phyloP scores from a whole-genome alignment of 768 basidiomycete genomes.

The Amylocystis lapponica region DNA sequence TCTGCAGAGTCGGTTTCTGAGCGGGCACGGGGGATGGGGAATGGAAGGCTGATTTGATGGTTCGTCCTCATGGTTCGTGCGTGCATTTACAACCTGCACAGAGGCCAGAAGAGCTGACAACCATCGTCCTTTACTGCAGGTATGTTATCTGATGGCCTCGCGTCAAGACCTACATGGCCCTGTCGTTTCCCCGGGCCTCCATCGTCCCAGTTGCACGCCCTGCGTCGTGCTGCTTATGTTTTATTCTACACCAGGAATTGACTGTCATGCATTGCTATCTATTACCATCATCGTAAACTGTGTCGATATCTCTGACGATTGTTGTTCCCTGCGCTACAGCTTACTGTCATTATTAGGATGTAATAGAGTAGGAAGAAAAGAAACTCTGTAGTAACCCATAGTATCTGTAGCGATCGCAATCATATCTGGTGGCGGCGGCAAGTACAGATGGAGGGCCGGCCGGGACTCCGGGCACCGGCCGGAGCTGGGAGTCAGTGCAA shows the following conservation, averaged over 20 bases:
- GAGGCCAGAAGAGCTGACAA: conserved; percentile 7
- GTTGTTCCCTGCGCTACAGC: too few species aligned
- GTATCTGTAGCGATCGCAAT: too few species aligned
- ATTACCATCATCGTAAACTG: too few species aligned
- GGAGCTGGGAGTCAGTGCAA: conserved; percentile 9
- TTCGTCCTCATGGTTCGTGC: conserved; percentile 13
- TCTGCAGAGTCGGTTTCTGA: conserved; percentile 73
- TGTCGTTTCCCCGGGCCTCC: not conserved
- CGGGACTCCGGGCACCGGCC: conserved; percentile 3
- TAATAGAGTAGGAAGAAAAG: too few species aligned
- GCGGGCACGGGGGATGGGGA: conserved; percentile 73
- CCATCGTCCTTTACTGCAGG: conserved; percentile 9
- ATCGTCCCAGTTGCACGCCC: too few species aligned
- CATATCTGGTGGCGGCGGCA: too few species aligned
- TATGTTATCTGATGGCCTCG: conserved; percentile 20
- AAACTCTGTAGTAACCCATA: too few species aligned
- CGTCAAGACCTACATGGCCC: conserved; percentile 1
- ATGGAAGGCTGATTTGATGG: conserved; percentile 19
- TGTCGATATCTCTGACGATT: too few species aligned
- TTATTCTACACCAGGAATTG: too few species aligned
- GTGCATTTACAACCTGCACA: conserved; percentile 9
- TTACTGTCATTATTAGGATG: conserved; percentile 4
- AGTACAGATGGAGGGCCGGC: too few species aligned
- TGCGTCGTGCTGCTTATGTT: too few species aligned
- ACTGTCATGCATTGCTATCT: too few species aligned